phyloP scores from a whole-genome alignment of 208 protist species.

The Cochliopodium minus region DNA sequence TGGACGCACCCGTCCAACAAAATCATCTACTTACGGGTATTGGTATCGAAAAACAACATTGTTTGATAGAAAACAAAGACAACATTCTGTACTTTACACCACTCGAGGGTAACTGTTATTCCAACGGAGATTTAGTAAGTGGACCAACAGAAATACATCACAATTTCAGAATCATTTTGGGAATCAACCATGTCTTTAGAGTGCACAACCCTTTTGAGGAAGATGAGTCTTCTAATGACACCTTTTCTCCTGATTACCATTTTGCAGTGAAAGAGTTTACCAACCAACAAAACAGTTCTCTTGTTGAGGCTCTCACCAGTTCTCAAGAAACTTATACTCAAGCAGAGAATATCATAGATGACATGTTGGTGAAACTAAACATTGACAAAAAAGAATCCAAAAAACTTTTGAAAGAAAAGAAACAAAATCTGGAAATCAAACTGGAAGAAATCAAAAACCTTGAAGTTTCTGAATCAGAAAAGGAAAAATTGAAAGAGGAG shows the following conservation, averaged over 20 bases:
- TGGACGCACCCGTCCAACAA: neutral
- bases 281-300: neutral
- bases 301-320: too few species aligned
- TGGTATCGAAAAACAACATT: constrained; percentile 15
- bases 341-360: too few species aligned
- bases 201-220: neutral
- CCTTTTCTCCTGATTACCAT: neutral
- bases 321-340: too few species aligned
- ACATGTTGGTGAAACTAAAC: too few species aligned
- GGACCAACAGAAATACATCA: neutral
- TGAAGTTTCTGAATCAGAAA: neutral
- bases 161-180: constrained; percentile 26
- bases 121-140: constrained; percentile 29
- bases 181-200: constrained; percentile 34
- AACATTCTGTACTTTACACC: neutral
- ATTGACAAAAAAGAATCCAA: neutral
- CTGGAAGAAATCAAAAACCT: too few species aligned
- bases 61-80: neutral
- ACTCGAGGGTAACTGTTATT: constrained; percentile 13
- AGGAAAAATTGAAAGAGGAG: neutral
- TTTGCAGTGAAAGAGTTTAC: constrained; percentile 3
- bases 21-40: constrained; percentile 7
- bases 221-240: neutral
- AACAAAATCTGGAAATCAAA: neutral
- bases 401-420: neutral